phyloP scores from a whole-genome alignment of 2,329 filamentous ascomycete genomes.

The Phialophora expanda region DNA sequence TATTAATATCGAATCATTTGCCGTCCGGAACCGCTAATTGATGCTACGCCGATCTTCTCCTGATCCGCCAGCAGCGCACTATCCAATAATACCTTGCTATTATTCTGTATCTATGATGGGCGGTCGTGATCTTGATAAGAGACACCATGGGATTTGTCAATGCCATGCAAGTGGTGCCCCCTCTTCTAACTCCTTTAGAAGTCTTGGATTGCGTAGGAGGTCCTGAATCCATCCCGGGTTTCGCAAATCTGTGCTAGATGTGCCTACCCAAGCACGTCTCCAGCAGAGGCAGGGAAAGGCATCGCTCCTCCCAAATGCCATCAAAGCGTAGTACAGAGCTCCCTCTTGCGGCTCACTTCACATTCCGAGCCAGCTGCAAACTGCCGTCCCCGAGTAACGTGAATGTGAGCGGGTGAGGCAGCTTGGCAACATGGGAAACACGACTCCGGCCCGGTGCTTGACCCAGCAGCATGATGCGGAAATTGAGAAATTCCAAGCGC shows the following conservation, averaged over 20 bases:
- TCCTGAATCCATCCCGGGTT: neutral
- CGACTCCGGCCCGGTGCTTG: neutral
- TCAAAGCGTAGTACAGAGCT: neutral
- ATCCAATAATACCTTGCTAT: neutral
- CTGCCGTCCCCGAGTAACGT: neutral
- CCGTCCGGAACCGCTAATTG: neutral
- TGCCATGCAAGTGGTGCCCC: neutral
- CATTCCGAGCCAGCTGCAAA: neutral
- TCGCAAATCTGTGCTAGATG: neutral
- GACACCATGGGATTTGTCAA: neutral
- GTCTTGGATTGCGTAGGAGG: slow-evolving; percentile 6
- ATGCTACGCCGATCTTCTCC: neutral
- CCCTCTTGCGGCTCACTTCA: neutral
- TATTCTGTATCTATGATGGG: neutral
- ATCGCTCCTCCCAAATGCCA: neutral
- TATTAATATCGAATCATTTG: neutral
- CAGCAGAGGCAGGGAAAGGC: neutral
- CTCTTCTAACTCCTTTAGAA: neutral
- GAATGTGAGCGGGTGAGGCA: neutral
- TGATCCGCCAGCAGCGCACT: neutral
- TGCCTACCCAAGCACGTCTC: neutral
- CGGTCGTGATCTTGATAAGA: neutral
- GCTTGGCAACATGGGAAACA: neutral
- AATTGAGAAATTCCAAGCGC: neutral
- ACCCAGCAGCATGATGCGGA: neutral